Conservation (phyloP, 371 early-diverging fungal genomes). For the Apophysomyces trapeziformis region DNA sequence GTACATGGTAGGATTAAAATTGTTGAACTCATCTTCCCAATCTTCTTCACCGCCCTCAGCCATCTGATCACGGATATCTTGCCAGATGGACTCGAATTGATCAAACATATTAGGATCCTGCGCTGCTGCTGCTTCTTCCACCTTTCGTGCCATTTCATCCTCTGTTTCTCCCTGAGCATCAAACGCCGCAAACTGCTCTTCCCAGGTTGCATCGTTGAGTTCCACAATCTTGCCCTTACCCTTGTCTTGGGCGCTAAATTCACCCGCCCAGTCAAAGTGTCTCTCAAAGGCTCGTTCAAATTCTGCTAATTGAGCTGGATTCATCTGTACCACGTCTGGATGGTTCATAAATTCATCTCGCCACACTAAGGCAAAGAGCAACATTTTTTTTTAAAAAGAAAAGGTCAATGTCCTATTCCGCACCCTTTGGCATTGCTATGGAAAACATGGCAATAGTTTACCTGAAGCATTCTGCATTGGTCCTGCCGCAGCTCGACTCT, state of each 20-base stretch:
- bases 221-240: constrained; percentile 40
- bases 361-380: constrained; percentile 43
- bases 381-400: too few relatives aligned
- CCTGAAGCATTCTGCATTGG: constrained; percentile 34
- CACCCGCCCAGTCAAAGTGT: constrained; percentile 69
- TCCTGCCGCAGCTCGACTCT: constrained; percentile 44
- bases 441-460: constrained; percentile 18
- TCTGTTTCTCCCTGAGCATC: constrained; percentile 49
- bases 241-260: constrained; percentile 59
- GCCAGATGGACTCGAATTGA: constrained; percentile 65
- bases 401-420: too few relatives aligned
- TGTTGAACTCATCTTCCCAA: constrained; percentile 68
- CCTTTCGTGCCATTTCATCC: constrained; percentile 52
- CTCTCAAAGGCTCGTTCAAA: constrained; percentile 70
- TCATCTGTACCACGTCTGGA: constrained; percentile 49
- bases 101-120: constrained; percentile 45
- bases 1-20: constrained; percentile 44
- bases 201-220: constrained; percentile 58
- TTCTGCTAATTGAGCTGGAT: constrained; percentile 54
- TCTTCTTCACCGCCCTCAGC: constrained; percentile 52
- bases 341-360: constrained; percentile 64
- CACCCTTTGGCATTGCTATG: too few relatives aligned
- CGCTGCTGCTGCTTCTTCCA: constrained; percentile 52
- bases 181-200: constrained; percentile 72
- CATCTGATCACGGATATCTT: constrained; percentile 57